Conservation (phyloP, 805 yeast species). For the Cyberlindnera galapagoensis region DNA sequence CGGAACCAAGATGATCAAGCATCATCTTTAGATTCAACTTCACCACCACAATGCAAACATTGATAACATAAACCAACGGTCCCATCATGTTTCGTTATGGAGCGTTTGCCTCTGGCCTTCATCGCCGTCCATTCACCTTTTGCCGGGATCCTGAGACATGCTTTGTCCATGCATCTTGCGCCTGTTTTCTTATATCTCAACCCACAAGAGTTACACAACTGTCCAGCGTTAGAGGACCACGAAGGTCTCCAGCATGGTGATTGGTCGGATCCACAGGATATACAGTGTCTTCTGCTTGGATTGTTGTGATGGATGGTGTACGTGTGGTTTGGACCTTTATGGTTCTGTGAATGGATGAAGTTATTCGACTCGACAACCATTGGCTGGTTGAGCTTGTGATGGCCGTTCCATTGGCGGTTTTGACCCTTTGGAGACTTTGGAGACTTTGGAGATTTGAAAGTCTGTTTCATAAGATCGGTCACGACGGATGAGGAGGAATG, state of each 20-base stretch:
- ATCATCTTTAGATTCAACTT: conserved; percentile 42
- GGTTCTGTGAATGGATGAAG: conserved; percentile 23
- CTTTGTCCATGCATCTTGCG: conserved; percentile 73
- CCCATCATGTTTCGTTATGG: conserved; percentile 26
- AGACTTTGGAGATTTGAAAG: conserved; percentile 3
- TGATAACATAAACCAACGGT: conserved; percentile 30
- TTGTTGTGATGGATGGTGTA: conserved; percentile 24
- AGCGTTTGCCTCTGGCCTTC: conserved; percentile 58
- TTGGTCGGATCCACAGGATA: conserved; percentile 84
- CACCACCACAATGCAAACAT: conserved; percentile 56
- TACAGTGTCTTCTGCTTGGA: conserved; percentile 51
- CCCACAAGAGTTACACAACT: conserved; percentile 94
- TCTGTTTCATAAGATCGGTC: no score
- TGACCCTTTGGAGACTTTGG: conserved; percentile 4
- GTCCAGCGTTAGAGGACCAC: conserved; percentile 90
- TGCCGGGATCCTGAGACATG: conserved; percentile 87
- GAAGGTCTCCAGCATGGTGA: conserved; percentile 99
- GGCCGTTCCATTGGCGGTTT: conserved; percentile 11
- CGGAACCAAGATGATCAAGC: no score
- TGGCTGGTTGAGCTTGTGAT: conserved; percentile 14
- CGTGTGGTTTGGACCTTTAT: conserved; percentile 24
- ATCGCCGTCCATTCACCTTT: conserved; percentile 92
- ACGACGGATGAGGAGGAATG: conserved; percentile 6
- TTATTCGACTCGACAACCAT: conserved; percentile 12
- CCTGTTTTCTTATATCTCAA: conserved; percentile 89